Evolutionary conservation across 306 rosid species (phyloP), one percentile per base, ranked within the genome.

Genomic region (Vigna unguiculata): DNA sequence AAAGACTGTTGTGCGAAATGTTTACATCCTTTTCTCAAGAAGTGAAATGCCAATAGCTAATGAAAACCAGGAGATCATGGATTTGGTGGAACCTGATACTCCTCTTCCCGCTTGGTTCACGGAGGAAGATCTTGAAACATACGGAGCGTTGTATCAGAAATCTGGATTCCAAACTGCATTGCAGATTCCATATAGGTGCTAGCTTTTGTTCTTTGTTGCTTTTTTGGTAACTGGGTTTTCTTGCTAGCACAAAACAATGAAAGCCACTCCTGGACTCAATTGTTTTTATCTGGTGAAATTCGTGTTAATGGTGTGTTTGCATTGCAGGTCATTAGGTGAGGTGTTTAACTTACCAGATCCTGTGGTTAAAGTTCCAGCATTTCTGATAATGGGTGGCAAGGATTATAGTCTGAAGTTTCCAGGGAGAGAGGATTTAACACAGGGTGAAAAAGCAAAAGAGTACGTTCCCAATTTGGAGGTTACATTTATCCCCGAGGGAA

Each of bases 101-200:
- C 91, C 97, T 83, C 93, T 90, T 75, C 97, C 97, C 7, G 17
- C 86, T 69, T 93, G 97, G 98, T 82, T 93, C 78, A 66, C 90
- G 0, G 96, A 93, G 81, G 93, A 90, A 47, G 96, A 93, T 79
- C 91, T 91, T 25, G 75, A 84, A 14, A 55, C 76, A 46, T 93
- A 93, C 21, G 96, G 88, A 32, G 86, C 83, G 45, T 73, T 86
- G 78, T 93, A 87, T 83, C 85, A 88, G 85, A 91, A 90, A 83
- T 91, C 96, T 17, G 97, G 98, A 25, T 87, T 93, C 72, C 81
- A 10, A 78, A 86, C 94, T 21, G 87, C 97, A 6, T 69, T 93
- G 79, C 85, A 91, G 85, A 72, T 91, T 81, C 91, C 96, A 40
- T 93, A 90, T 51, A 91, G 98, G 97, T 91, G 82, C 74, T 22